Evolutionary conservation across 2,329 filamentous ascomycete species (phyloP).

Genomic region (Sporothrix variecibatus): DNA sequence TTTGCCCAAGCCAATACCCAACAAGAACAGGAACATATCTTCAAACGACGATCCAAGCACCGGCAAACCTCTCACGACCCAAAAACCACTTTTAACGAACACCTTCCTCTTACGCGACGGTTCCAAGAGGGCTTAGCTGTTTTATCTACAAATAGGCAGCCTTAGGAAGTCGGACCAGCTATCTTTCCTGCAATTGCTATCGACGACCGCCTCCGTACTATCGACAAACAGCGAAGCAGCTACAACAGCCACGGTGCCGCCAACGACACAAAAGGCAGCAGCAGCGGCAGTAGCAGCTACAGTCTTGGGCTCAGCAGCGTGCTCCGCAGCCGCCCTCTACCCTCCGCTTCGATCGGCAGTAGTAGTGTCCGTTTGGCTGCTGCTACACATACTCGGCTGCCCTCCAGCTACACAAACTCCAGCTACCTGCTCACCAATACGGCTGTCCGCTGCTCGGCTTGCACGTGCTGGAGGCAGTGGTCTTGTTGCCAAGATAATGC

Average conservation of each 20-base stretch:
- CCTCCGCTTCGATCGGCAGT: not conserved
- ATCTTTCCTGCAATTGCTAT: not conserved
- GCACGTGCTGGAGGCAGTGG: not conserved
- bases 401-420: not conserved
- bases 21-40: not conserved
- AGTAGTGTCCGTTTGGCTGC: not conserved
- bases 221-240: not conserved
- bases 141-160: not conserved
- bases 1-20: not conserved
- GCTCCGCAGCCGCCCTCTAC: not conserved
- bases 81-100: not conserved
- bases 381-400: no score
- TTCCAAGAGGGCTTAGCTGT: not conserved
- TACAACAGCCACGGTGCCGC: not conserved
- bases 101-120: not conserved
- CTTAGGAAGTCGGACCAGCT: not conserved
- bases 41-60: not conserved
- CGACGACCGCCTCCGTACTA: not conserved
- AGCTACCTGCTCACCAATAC: not conserved
- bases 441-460: not conserved
- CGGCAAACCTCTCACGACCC: not conserved
- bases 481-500: constrained; percentile 15
- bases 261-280: not conserved
- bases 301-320: constrained; percentile 1
- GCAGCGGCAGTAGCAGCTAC: not conserved